phyloP scores from a whole-genome alignment of 768 basidiomycete species.

The Tubosaeta brunneosetosa region DNA sequence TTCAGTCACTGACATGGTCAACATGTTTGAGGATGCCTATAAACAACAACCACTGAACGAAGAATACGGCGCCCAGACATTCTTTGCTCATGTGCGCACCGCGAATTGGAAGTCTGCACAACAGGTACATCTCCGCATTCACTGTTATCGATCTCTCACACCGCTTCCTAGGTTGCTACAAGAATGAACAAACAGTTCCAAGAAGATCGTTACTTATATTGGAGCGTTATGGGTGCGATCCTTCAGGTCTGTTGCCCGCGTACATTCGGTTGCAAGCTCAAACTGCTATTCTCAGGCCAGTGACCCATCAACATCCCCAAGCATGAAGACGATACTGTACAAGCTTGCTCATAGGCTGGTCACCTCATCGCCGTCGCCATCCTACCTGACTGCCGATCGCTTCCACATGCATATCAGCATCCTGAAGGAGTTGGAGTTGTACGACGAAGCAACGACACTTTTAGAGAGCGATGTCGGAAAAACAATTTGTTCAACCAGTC shows the following conservation, averaged over 20 bases:
- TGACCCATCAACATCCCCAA: slow-evolving; percentile 54
- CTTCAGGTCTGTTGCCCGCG: slow-evolving; percentile 55
- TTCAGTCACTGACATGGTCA: slow-evolving; percentile 70
- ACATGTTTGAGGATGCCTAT: slow-evolving; percentile 84
- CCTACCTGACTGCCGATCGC: slow-evolving; percentile 65
- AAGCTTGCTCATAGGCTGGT: slow-evolving; percentile 76
- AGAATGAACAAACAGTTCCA: slow-evolving; percentile 83
- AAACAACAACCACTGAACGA: slow-evolving; percentile 78
- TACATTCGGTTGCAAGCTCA: slow-evolving; percentile 8
- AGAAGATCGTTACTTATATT: slow-evolving; percentile 75
- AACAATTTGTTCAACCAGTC: slow-evolving; percentile 61
- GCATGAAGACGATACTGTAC: slow-evolving; percentile 64
- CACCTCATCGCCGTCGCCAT: slow-evolving; percentile 56
- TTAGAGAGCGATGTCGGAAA: slow-evolving; percentile 66
- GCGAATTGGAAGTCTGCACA: slow-evolving; percentile 85
- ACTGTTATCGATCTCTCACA: slow-evolving; percentile 1
- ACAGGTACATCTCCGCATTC: slow-evolving; percentile 43
- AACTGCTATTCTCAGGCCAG: slow-evolving; percentile 51
- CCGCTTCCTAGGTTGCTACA: slow-evolving; percentile 55
- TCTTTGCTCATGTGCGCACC: slow-evolving; percentile 78
- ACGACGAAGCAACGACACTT: slow-evolving; percentile 66
- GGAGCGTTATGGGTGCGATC: slow-evolving; percentile 75
- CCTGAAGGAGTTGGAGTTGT: slow-evolving; percentile 61
- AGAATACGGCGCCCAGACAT: slow-evolving; percentile 77
- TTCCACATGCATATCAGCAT: slow-evolving; percentile 74